phyloP scores from a whole-genome alignment of 1,139 yeast species.

The Candida sp. region DNA sequence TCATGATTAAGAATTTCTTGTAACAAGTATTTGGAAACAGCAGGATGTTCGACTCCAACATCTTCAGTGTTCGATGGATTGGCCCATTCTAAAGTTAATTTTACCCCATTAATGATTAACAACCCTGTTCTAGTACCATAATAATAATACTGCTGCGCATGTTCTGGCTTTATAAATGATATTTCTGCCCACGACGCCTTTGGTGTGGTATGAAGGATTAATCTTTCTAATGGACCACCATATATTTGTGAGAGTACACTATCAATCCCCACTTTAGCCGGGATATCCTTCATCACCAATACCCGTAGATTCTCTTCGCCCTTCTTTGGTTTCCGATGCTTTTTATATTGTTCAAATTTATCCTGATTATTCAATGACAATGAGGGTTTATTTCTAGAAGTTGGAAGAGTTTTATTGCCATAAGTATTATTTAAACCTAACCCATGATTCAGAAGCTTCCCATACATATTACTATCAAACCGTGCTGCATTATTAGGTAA shows the following conservation, averaged over 20 bases:
- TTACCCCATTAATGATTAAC: constrained; percentile 59
- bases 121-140: constrained; percentile 53
- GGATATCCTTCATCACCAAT: constrained; percentile 16
- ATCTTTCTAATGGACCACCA: constrained; percentile 74
- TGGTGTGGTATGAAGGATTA: constrained; percentile 18
- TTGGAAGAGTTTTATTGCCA: neutral
- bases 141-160: constrained; percentile 54
- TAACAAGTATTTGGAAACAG: constrained; percentile 22
- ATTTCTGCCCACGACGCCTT: constrained; percentile 37
- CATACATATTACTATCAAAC: neutral
- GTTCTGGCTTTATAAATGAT: constrained; percentile 49
- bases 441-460: neutral
- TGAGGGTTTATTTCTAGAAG: neutral
- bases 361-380: neutral
- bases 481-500: neutral
- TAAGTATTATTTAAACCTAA: neutral
- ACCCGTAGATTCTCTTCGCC: constrained; percentile 11
- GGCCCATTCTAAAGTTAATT: constrained; percentile 41
- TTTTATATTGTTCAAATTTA: neutral
- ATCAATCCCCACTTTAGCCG: constrained; percentile 34
- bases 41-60: constrained; percentile 24
- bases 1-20: constrained; percentile 27
- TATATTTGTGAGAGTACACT: constrained; percentile 54
- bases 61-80: constrained; percentile 19
- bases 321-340: constrained; percentile 5